phyloP scores from a whole-genome alignment of 441 rosid species.

The Jatropha podagrica region DNA sequence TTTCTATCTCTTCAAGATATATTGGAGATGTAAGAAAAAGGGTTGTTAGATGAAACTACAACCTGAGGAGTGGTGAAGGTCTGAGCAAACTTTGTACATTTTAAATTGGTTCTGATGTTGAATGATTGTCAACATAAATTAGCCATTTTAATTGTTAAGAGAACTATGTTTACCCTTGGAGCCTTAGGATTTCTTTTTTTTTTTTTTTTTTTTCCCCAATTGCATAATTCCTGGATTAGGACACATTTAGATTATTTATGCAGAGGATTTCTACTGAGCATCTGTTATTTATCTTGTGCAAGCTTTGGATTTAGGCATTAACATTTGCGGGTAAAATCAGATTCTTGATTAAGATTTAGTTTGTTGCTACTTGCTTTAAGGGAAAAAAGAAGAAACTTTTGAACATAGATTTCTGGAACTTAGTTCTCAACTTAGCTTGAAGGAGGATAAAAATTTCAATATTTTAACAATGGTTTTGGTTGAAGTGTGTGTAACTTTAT shows the following conservation, averaged over 20 bases:
- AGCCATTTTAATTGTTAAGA: background rate
- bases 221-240: too few relatives aligned
- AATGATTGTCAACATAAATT: background rate
- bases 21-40: background rate
- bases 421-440: background rate
- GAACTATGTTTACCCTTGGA: too few relatives aligned
- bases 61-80: background rate
- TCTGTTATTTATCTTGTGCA: too few relatives aligned
- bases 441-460: background rate
- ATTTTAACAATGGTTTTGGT: background rate
- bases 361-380: too few relatives aligned
- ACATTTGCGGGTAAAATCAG: too few relatives aligned
- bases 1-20: background rate
- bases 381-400: too few relatives aligned
- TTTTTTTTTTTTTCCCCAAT: too few relatives aligned
- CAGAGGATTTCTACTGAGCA: too few relatives aligned
- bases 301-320: too few relatives aligned
- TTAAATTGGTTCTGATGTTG: background rate
- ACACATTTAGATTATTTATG: too few relatives aligned
- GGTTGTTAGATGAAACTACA: background rate
- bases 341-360: too few relatives aligned
- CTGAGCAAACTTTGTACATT: background rate
- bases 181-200: too few relatives aligned
- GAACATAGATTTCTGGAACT: background rate
- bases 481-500: background rate